Evolutionary conservation across 2,329 filamentous ascomycete species (phyloP).

Genomic region (Colletotrichum zoysiae): DNA sequence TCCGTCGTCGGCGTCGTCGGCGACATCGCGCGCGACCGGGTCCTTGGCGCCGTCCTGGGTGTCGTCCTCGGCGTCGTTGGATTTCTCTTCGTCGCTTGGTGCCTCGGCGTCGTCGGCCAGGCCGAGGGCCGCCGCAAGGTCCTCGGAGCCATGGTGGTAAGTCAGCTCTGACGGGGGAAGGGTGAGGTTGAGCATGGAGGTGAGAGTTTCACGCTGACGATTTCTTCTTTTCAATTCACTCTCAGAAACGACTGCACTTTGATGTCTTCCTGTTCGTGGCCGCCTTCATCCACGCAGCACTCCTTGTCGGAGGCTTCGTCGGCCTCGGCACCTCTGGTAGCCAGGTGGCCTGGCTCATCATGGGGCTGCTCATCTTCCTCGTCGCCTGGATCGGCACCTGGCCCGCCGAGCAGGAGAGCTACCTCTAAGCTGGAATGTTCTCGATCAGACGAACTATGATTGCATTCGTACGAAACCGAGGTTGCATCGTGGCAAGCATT

Average conservation of each 20-base stretch:
- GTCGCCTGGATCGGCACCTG: constrained; percentile 36
- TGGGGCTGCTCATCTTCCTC: constrained; percentile 37
- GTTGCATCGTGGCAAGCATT: background rate
- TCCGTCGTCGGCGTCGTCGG: constrained; percentile 23
- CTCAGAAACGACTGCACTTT: constrained; percentile 30
- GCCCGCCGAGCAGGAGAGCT: constrained; percentile 31
- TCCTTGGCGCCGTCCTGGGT: constrained; percentile 25
- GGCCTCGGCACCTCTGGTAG: constrained; percentile 15
- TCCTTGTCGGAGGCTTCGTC: constrained; percentile 26
- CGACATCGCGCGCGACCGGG: background rate
- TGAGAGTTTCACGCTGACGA: background rate
- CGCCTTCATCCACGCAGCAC: constrained; percentile 23
- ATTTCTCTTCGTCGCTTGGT: constrained; percentile 37
- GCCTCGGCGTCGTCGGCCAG: constrained; percentile 33
- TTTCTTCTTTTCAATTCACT: too few species aligned
- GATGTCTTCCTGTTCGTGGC: constrained; percentile 26
- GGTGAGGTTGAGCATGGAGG: background rate
- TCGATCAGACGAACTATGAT: too few species aligned
- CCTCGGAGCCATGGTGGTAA: constrained; percentile 32
- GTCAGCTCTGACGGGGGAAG: background rate
- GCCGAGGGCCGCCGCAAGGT: constrained; percentile 35
- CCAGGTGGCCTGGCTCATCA: constrained; percentile 29
- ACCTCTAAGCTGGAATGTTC: background rate
- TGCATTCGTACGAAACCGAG: background rate
- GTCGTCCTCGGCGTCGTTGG: constrained; percentile 24